Percentiles rank a stretch among this genome's conserved stretches.
Evolutionary conservation across 768 basidiomycete species (phyloP).

Genomic region (Phaffia tasmanica): DNA sequence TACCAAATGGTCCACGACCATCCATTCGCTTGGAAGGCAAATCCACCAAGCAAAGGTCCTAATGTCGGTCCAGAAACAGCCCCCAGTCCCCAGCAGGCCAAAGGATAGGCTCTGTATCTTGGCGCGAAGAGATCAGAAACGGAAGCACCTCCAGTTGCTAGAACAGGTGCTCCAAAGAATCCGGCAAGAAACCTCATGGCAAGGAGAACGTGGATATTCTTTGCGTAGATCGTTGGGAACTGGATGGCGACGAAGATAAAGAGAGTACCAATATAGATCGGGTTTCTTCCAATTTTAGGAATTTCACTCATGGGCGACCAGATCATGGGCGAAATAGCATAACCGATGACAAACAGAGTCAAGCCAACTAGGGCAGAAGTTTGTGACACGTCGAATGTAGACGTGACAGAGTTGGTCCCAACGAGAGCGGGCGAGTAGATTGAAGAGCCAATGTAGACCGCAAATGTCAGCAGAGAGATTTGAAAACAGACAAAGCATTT

Average conservation of each 20-base stretch:
- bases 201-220: slow-evolving; percentile 35
- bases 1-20: slow-evolving; percentile 33
- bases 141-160: slow-evolving; percentile 34
- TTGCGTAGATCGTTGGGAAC: slow-evolving; percentile 34
- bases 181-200: slow-evolving; percentile 35
- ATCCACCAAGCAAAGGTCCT: slow-evolving; percentile 36
- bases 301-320: slow-evolving; percentile 36
- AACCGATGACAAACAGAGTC: slow-evolving; percentile 38
- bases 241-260: slow-evolving; percentile 38
- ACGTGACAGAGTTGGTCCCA: slow-evolving; percentile 3
- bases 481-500: slow-evolving; percentile 31
- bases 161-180: slow-evolving; percentile 38
- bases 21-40: slow-evolving; percentile 35
- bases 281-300: slow-evolving; percentile 37
- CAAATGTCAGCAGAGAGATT: slow-evolving; percentile 27
- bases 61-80: slow-evolving; percentile 35
- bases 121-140: slow-evolving; percentile 35
- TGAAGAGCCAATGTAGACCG: slow-evolving; percentile 26
- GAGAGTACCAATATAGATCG: slow-evolving; percentile 38
- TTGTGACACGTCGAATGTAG: slow-evolving; percentile 24
- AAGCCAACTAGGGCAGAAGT: slow-evolving; percentile 33
- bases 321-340: slow-evolving; percentile 36
- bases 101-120: slow-evolving; percentile 31
- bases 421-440: slow-evolving; percentile 26
- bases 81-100: slow-evolving; percentile 33